Evolutionary conservation across 441 rosid species (phyloP).

Genomic region (Metrosideros polymorpha): DNA sequence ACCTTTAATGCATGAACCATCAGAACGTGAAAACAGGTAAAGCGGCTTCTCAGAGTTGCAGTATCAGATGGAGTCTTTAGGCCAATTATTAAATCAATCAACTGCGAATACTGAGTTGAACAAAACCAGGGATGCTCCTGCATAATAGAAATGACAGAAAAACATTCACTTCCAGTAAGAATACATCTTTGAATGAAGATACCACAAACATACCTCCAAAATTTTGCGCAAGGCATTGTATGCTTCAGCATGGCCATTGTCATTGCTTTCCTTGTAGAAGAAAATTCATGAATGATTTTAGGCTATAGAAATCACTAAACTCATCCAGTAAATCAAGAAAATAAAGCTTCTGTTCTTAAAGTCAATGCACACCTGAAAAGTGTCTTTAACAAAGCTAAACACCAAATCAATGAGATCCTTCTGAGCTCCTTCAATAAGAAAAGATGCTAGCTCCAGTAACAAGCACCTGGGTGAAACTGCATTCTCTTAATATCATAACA

Average conservation of each 20-base stretch:
- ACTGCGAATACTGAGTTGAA: conserved; percentile 53
- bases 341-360: background rate
- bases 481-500: background rate
- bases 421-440: conserved; percentile 65
- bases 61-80: conserved; percentile 42
- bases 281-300: conserved; percentile 9
- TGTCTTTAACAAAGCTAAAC: conserved; percentile 42
- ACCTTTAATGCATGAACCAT: conserved; percentile 74
- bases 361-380: conserved; percentile 37
- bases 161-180: background rate
- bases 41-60: conserved; percentile 49
- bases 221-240: conserved; percentile 61
- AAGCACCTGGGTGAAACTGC: conserved; percentile 36
- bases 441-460: conserved; percentile 61
- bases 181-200: background rate
- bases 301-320: background rate
- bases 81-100: conserved; percentile 59
- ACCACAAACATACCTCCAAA: conserved; percentile 43
- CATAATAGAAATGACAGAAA: background rate
- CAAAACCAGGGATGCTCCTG: conserved; percentile 81
- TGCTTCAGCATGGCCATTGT: conserved; percentile 50
- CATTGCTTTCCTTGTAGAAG: conserved; percentile 39
- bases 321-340: background rate
- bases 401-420: conserved; percentile 62
- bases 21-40: conserved; percentile 61